Percentiles rank a stretch among this genome's conserved stretches.
Evolutionary conservation across 805 yeast genomes (phyloP).

Genomic region (Nakazawaea populi): DNA sequence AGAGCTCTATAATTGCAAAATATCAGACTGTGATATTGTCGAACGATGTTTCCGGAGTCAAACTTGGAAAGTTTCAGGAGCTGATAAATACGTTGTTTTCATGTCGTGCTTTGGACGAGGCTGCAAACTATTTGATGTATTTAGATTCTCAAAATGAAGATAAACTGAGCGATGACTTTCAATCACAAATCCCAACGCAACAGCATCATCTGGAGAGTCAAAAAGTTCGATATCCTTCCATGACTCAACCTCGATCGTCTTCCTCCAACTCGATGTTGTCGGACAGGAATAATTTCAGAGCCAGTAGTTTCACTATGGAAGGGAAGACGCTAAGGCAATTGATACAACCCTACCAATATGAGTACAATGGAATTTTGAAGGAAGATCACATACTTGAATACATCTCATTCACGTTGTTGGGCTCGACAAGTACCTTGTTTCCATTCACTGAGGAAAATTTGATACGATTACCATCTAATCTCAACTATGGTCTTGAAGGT

Average conservation of each 20-base stretch:
- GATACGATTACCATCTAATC: constrained; percentile 40
- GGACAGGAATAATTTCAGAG: constrained; percentile 5
- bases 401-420: constrained; percentile 51
- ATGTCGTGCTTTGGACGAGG: constrained; percentile 25
- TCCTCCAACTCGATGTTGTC: not conserved
- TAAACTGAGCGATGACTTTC: not conserved
- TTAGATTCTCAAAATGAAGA: constrained; percentile 18
- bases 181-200: not conserved
- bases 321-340: constrained; percentile 23
- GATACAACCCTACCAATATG: constrained; percentile 26
- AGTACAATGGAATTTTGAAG: constrained; percentile 23
- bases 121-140: constrained; percentile 29
- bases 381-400: constrained; percentile 38
- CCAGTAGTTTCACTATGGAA: constrained; percentile 5
- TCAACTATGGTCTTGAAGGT: constrained; percentile 53
- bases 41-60: constrained; percentile 15
- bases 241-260: not conserved
- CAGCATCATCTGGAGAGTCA: not conserved
- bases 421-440: constrained; percentile 54
- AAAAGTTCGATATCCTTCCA: not conserved
- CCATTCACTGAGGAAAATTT: constrained; percentile 30
- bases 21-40: constrained; percentile 18
- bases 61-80: constrained; percentile 29
- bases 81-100: constrained; percentile 25
- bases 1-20: constrained; percentile 11